A percentile compares a stretch with the other conserved stretches of the same genome.
Evolutionary conservation across 148 eudicot genomes (phyloP).

Genomic region (Amaranthus cruentus): DNA sequence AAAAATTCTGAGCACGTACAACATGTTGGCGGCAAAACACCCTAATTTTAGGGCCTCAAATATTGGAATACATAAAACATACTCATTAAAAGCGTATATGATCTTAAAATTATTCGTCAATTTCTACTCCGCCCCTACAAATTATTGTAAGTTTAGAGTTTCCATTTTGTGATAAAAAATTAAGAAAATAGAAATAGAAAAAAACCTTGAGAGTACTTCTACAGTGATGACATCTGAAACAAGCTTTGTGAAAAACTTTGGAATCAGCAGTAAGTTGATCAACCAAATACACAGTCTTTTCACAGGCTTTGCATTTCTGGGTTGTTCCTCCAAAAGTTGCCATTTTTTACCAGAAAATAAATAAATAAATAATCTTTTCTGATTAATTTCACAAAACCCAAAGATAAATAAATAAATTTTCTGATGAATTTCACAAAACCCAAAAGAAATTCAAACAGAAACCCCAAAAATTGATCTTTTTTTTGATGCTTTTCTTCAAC

Average conservation of each 20-base stretch:
- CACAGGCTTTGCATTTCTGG: constrained; percentile 88
- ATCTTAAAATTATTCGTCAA: too few species aligned
- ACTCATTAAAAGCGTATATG: too few species aligned
- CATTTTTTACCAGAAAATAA: constrained; percentile 27
- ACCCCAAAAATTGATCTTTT: neutral
- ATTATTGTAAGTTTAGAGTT: neutral
- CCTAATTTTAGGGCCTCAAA: too few species aligned
- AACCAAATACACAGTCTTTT: constrained; percentile 84
- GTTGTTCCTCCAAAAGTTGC: constrained; percentile 87
- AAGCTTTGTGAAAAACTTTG: constrained; percentile 76
- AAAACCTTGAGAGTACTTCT: constrained; percentile 82
- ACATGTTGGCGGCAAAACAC: neutral
- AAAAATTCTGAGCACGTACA: too few species aligned
- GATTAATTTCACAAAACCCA: neutral
- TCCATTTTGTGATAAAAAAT: neutral
- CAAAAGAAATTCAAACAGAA: neutral
- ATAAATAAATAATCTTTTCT: neutral
- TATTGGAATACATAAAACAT: too few species aligned
- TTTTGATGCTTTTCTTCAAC: neutral
- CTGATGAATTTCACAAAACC: neutral
- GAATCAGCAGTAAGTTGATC: constrained; percentile 80
- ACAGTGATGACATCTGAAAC: constrained; percentile 96
- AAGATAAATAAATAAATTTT: neutral
- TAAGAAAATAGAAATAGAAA: neutral
- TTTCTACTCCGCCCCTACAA: too few species aligned